These are phyloP conservation scores for Fusarium guadeloupense DNA, from an alignment of 2,329 filamentous ascomycete genomes.

Conservation along the genomic window DNA sequence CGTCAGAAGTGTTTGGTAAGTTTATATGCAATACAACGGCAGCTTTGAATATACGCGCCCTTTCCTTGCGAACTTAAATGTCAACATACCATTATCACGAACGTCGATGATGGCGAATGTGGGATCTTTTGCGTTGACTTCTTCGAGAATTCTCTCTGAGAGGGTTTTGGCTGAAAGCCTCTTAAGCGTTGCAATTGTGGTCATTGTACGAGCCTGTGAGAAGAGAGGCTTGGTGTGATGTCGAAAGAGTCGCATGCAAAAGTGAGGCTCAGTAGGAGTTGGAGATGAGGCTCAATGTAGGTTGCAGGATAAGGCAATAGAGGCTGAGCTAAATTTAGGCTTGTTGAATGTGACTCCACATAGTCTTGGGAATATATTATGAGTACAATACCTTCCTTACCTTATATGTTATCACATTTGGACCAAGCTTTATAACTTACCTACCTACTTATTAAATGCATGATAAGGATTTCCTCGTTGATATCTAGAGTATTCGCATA, in stretches of 20 bases:
- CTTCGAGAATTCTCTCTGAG: conserved; percentile 68
- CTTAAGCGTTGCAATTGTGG: conserved; percentile 69
- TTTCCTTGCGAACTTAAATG: not conserved
- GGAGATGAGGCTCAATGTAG: conserved; percentile 10
- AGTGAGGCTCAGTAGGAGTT: conserved; percentile 2
- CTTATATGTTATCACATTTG: too few relatives aligned
- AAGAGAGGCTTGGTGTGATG: conserved; percentile 7
- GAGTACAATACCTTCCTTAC: not conserved
- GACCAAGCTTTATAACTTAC: too few relatives aligned
- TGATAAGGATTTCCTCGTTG: too few relatives aligned
- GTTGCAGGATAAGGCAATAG: not conserved
- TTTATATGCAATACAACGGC: not conserved
- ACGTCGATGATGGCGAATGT: conserved; percentile 85
- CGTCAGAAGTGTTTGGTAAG: not conserved
- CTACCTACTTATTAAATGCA: too few relatives aligned
- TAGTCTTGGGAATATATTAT: not conserved
- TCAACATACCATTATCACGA: conserved; percentile 75
- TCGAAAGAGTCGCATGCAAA: conserved; percentile 22
- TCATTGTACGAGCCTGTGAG: conserved; percentile 48
- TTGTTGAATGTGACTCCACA: not conserved
- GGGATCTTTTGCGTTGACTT: conserved; percentile 51
- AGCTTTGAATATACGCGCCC: not conserved
- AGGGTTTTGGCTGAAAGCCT: conserved; percentile 76
- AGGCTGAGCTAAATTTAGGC: conserved; percentile 9
- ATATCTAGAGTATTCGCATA: too few relatives aligned